These are phyloP conservation scores for Cinnamomum micranthum DNA, from an alignment of 164 flowering plant species.

Conservation along the genomic window DNA sequence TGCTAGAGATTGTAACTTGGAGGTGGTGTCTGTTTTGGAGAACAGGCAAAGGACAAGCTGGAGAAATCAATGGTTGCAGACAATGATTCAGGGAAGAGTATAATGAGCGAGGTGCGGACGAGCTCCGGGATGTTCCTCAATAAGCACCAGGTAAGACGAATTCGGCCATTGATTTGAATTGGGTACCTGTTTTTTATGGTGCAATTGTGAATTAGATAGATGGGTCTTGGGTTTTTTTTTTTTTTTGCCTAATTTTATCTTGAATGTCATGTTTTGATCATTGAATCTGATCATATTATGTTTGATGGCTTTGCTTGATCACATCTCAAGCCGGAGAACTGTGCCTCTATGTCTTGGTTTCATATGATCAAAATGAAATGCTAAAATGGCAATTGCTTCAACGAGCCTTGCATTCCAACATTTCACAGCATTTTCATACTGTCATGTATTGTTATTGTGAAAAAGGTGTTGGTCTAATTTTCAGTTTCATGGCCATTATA, in stretches of 20 bases:
- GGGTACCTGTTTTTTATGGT: neutral
- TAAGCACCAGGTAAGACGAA: constrained; percentile 56
- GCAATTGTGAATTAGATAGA: neutral
- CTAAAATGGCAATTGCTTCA: neutral
- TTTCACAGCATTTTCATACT: neutral
- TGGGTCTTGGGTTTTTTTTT: neutral
- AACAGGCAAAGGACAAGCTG: constrained; percentile 74
- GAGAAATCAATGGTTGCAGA: constrained; percentile 95
- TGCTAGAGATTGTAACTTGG: neutral
- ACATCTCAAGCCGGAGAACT: neutral
- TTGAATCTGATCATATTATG: neutral
- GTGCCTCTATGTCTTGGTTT: neutral
- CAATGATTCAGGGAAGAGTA: constrained; percentile 81
- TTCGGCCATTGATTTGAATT: neutral
- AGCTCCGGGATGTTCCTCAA: constrained; percentile 92
- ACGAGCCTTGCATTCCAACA: neutral
- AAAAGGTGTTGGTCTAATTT: neutral
- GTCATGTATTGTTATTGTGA: neutral
- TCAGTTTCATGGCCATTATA: too few species aligned
- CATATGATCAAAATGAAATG: neutral
- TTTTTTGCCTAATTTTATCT: too few species aligned
- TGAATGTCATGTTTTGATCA: too few species aligned
- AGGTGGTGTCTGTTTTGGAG: constrained; percentile 8
- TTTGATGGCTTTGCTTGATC: neutral
- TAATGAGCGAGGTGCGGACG: constrained; percentile 75